Percentiles rank a stretch among this genome's conserved stretches.
Evolutionary conservation across 2,329 filamentous ascomycete genomes (phyloP).

Genomic region (Paramyrothecium sp.): DNA sequence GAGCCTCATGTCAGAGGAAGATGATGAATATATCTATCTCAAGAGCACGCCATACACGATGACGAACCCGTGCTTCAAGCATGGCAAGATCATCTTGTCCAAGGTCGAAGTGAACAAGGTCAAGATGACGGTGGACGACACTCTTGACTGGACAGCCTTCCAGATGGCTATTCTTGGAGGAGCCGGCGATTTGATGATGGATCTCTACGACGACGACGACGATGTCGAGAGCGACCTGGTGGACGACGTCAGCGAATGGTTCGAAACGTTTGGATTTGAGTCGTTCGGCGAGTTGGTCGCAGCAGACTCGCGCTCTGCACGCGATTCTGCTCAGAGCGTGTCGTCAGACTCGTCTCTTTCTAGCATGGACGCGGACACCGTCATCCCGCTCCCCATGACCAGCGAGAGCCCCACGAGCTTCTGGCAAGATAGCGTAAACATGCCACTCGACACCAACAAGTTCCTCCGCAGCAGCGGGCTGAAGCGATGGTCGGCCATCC

Average conservation of each 20-base stretch:
- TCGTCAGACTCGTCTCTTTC: conserved; percentile 19
- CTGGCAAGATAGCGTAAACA: conserved; percentile 22
- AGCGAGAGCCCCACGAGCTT: conserved; percentile 30
- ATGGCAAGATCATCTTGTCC: conserved; percentile 54
- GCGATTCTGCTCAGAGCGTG: conserved; percentile 1
- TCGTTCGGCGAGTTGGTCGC: conserved; percentile 37
- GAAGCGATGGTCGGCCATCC: conserved; percentile 34
- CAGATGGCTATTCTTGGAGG: conserved; percentile 63
- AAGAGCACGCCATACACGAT: conserved; percentile 47
- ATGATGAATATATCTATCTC: conserved; percentile 47
- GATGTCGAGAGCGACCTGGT: conserved; percentile 38
- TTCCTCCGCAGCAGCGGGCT: conserved; percentile 28
- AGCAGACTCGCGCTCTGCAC: conserved; percentile 10
- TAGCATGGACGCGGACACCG: conserved; percentile 27
- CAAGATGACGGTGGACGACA: conserved; percentile 41
- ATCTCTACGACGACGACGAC: conserved; percentile 38
- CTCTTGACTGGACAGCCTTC: conserved; percentile 62
- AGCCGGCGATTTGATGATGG: conserved; percentile 49
- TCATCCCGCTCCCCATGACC: conserved; percentile 36
- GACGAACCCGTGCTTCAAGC: conserved; percentile 47
- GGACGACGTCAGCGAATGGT: conserved; percentile 49
- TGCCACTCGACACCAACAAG: conserved; percentile 25
- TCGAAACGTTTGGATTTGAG: conserved; percentile 47
- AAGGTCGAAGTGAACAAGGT: conserved; percentile 40
- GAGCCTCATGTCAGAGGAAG: conserved; percentile 24